Evolutionary conservation across 805 yeast species (phyloP).

Genomic region (Torulaspora gathmanii): DNA sequence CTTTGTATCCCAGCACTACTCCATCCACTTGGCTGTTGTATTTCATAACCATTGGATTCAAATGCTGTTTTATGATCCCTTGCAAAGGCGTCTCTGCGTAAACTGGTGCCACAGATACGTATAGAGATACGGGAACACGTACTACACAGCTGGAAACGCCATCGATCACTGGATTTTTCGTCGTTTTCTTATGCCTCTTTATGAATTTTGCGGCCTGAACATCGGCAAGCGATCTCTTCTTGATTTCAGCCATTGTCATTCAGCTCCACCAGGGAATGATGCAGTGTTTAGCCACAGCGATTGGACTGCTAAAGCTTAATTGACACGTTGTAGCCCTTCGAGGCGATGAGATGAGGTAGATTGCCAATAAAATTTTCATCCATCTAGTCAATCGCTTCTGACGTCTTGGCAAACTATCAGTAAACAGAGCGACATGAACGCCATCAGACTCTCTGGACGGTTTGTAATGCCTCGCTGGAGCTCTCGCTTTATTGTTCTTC

Average conservation of each 20-base stretch:
- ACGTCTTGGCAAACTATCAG: not conserved
- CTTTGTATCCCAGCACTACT: constrained; percentile 74
- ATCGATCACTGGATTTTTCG: constrained; percentile 29
- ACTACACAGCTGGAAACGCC: constrained; percentile 35
- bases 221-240: constrained; percentile 28
- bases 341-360: constrained; percentile 13
- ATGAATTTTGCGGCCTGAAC: constrained; percentile 23
- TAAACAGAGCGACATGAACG: no score
- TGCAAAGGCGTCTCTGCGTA: constrained; percentile 62
- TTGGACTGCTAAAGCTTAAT: not conserved
- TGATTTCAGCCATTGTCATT: constrained; percentile 14
- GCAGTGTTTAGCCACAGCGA: not conserved
- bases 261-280: not conserved
- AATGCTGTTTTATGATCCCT: constrained; percentile 82
- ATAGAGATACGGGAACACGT: constrained; percentile 45
- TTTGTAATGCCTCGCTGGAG: no score
- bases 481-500: no score
- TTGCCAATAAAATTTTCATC: constrained; percentile 10
- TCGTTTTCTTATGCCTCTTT: constrained; percentile 28
- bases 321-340: not conserved
- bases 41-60: constrained; percentile 85
- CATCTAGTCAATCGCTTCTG: not conserved
- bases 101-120: constrained; percentile 85
- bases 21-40: constrained; percentile 71
- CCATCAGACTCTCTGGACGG: no score